Evolutionary conservation across 148 eudicot genomes (phyloP).

Genomic region (Rhododendron ferrugineum): DNA sequence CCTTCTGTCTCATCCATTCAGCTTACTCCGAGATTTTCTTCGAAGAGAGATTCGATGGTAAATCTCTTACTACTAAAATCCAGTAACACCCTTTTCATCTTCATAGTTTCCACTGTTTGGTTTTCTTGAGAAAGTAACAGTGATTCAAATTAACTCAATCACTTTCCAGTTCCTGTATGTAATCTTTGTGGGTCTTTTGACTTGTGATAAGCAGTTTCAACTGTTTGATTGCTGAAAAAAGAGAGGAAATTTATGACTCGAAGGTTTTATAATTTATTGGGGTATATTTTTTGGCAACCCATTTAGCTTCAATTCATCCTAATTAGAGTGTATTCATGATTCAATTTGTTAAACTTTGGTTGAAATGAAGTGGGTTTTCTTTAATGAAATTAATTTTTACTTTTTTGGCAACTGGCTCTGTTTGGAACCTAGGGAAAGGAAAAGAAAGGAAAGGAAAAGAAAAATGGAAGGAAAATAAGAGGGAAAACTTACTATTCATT

Average conservation of each 20-base stretch:
- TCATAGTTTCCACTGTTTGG: background rate
- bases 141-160: background rate
- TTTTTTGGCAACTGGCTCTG: background rate
- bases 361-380: background rate
- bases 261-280: no score
- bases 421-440: no score
- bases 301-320: background rate
- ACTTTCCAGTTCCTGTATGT: background rate
- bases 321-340: background rate
- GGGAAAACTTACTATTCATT: no score
- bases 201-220: background rate
- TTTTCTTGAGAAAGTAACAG: background rate
- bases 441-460: no score
- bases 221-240: slow-evolving; percentile 4
- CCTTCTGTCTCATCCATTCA: slow-evolving; percentile 6
- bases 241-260: background rate
- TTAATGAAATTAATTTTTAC: background rate
- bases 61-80: background rate
- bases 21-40: slow-evolving; percentile 39
- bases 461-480: no score
- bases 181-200: background rate
- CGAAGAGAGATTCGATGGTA: slow-evolving; percentile 61
- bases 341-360: background rate
- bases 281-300: background rate
- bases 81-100: background rate